Percentiles rank a stretch among this genome's conserved stretches.
These are phyloP conservation scores for Dalbergia cochinchinensis DNA, from an alignment of 306 rosid species.

Conservation along the genomic window DNA sequence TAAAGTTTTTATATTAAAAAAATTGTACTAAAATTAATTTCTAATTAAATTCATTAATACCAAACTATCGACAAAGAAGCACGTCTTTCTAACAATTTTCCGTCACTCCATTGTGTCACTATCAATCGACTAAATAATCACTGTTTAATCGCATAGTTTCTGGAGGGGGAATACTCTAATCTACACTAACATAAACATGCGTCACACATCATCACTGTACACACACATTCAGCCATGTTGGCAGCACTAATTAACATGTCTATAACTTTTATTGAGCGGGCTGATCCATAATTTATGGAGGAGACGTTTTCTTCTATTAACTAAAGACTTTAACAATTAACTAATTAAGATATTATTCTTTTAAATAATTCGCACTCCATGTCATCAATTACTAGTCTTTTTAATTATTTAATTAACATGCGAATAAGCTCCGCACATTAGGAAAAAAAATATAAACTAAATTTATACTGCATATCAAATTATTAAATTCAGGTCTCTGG, in stretches of 20 bases:
- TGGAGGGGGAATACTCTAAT: not conserved
- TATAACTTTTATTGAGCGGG: not conserved
- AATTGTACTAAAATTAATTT: too few species aligned
- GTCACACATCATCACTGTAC: conserved; percentile 7
- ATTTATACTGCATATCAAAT: not conserved
- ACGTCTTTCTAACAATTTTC: not conserved
- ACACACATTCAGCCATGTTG: not conserved
- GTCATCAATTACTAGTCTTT: not conserved
- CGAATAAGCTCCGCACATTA: not conserved
- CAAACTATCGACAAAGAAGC: too few species aligned
- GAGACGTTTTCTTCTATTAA: not conserved
- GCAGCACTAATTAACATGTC: not conserved
- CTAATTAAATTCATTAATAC: too few species aligned
- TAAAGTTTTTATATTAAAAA: too few species aligned
- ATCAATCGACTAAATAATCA: not conserved
- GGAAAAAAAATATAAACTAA: not conserved
- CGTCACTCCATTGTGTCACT: not conserved
- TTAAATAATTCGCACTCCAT: not conserved
- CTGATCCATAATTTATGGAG: conserved; percentile 17
- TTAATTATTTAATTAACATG: not conserved
- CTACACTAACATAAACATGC: not conserved
- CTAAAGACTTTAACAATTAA: not conserved
- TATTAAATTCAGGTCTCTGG: conserved; percentile 5
- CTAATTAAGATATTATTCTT: not conserved
- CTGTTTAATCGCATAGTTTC: not conserved